These are phyloP conservation scores for Mucor circinelloides DNA, from an alignment of 371 early-diverging fungal genomes.

Conservation along the genomic window DNA sequence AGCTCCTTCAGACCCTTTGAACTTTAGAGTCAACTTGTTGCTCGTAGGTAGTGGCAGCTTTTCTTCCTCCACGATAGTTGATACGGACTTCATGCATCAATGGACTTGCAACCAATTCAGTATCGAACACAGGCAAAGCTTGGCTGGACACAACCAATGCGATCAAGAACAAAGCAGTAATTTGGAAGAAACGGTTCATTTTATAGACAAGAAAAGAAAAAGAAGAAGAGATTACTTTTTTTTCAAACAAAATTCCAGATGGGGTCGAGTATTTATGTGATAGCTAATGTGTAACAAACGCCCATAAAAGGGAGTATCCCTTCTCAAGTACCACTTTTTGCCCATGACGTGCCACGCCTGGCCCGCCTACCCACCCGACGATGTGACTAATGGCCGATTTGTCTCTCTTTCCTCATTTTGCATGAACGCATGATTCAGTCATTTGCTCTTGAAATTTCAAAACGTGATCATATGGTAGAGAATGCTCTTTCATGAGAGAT, in stretches of 20 bases:
- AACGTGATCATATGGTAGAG: neutral
- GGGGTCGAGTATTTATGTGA: neutral
- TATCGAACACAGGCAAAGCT: constrained; percentile 33
- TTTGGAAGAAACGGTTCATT: constrained; percentile 1
- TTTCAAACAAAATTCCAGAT: neutral
- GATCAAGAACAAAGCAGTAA: neutral
- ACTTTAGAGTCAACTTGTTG: neutral
- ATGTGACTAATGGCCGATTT: neutral
- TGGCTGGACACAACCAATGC: neutral
- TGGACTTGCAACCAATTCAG: constrained; percentile 33
- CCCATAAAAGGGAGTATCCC: neutral
- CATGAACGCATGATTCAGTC: constrained; percentile 8
- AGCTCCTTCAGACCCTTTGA: neutral
- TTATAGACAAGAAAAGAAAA: neutral
- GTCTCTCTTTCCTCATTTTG: neutral
- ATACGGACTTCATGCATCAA: constrained; percentile 30
- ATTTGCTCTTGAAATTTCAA: neutral
- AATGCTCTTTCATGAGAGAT: neutral
- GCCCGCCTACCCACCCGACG: neutral
- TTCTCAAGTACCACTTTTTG: neutral
- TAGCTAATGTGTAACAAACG: neutral
- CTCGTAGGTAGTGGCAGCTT: neutral
- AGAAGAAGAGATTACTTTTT: neutral
- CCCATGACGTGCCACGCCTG: neutral
- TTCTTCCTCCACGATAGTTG: constrained; percentile 26